Evolutionary conservation across 179 eudicot genomes (phyloP).

Genomic region (Patellifolia procumbens): DNA sequence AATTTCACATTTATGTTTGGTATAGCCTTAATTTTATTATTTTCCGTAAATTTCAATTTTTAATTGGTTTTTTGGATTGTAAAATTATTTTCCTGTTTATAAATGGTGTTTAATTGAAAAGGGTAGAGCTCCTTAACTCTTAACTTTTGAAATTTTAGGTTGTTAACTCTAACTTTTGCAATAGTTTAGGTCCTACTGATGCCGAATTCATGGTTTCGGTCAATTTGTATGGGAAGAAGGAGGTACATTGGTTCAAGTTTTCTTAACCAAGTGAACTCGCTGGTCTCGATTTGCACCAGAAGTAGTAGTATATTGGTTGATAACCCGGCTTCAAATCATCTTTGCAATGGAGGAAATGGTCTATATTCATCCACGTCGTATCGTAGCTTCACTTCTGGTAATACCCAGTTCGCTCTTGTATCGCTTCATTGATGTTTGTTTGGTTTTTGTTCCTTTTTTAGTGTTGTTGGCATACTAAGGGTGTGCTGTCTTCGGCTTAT

Average conservation of each 20-base stretch:
- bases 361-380: neutral
- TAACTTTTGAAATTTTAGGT: too few species aligned
- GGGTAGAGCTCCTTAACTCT: too few species aligned
- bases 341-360: constrained; percentile 9
- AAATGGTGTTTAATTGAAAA: too few species aligned
- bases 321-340: constrained; percentile 8
- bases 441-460: neutral
- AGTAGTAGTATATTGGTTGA: neutral
- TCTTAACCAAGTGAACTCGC: constrained; percentile 9
- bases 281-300: neutral
- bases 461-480: too few species aligned
- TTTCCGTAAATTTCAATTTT: too few species aligned
- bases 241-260: constrained; percentile 11
- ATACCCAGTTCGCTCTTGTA: constrained; percentile 7
- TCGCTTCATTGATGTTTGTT: neutral
- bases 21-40: too few species aligned
- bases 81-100: too few species aligned
- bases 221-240: constrained; percentile 24
- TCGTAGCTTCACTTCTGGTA: constrained; percentile 15
- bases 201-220: constrained; percentile 33
- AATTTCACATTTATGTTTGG: too few species aligned
- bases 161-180: too few species aligned
- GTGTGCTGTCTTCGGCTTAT: too few species aligned
- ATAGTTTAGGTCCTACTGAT: too few species aligned
- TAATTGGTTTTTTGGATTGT: too few species aligned